phyloP scores from a whole-genome alignment of 805 yeast species.

The Wickerhamiella slavikovae region DNA sequence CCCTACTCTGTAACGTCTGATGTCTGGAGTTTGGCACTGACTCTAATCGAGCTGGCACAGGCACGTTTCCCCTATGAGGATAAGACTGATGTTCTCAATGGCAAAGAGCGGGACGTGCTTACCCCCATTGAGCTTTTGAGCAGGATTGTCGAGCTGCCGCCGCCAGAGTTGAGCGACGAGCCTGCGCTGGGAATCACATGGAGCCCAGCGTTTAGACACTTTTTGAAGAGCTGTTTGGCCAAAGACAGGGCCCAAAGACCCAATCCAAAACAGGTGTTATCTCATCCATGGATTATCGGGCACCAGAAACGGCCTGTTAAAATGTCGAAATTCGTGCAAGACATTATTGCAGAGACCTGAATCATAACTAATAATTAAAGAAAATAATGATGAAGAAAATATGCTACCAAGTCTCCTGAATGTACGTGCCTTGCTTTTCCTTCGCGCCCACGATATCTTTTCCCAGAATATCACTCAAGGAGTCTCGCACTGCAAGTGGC shows the following conservation, averaged over 20 bases:
- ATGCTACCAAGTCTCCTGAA: conserved; percentile 75
- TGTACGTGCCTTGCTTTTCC: conserved; percentile 46
- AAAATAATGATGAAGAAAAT: background rate
- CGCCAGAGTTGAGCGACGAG: conserved; percentile 63
- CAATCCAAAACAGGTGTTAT: conserved; percentile 79
- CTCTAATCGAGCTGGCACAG: conserved; percentile 78
- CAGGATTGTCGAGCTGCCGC: conserved; percentile 53
- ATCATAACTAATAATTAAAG: background rate
- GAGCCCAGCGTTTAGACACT: conserved; percentile 68
- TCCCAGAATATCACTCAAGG: conserved; percentile 45
- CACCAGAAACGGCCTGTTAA: conserved; percentile 52
- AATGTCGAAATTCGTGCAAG: conserved; percentile 69
- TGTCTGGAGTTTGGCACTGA: conserved; percentile 90
- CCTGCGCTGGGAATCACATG: conserved; percentile 57
- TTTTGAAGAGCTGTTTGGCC: conserved; percentile 57
- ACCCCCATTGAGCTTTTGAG: conserved; percentile 74
- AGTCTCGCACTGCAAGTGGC: conserved; percentile 79
- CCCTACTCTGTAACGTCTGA: conserved; percentile 91
- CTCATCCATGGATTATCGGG: conserved; percentile 81
- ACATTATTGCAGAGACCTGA: conserved; percentile 35
- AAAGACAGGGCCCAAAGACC: conserved; percentile 70
- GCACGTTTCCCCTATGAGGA: conserved; percentile 69
- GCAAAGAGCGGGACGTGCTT: conserved; percentile 31
- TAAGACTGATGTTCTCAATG: conserved; percentile 11
- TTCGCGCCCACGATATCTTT: conserved; percentile 27